phyloP scores from a whole-genome alignment of 2,329 filamentous ascomycete genomes.

The Pseudocercospora pini-densiflorae region DNA sequence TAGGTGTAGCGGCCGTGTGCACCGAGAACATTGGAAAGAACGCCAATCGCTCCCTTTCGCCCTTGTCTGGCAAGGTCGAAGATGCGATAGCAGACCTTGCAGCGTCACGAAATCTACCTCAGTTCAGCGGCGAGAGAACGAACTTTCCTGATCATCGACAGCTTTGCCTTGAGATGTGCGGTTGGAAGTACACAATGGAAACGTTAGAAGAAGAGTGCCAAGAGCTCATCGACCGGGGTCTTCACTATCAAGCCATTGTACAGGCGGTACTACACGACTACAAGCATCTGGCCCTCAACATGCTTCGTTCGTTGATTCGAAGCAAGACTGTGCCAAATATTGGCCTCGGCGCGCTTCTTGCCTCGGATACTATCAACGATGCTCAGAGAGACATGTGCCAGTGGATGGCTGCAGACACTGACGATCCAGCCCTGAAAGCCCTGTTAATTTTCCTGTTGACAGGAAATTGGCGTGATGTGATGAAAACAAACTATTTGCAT shows the following conservation, averaged over 20 bases:
- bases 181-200: conserved; percentile 66
- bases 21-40: conserved; percentile 59
- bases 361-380: conserved; percentile 55
- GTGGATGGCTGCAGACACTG: conserved; percentile 67
- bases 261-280: conserved; percentile 76
- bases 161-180: conserved; percentile 74
- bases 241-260: conserved; percentile 76
- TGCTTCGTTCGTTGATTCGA: conserved; percentile 70
- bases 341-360: conserved; percentile 53
- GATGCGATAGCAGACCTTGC: conserved; percentile 66
- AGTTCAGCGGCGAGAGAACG: conserved; percentile 67
- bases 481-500: conserved; percentile 73
- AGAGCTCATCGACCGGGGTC: conserved; percentile 56
- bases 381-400: conserved; percentile 65
- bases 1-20: conserved; percentile 77
- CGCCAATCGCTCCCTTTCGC: conserved; percentile 32
- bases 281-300: conserved; percentile 68
- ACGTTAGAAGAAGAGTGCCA: conserved; percentile 56
- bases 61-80: conserved; percentile 31
- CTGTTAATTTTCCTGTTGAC: conserved; percentile 79
- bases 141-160: conserved; percentile 72
- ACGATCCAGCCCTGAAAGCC: conserved; percentile 78
- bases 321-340: conserved; percentile 67
- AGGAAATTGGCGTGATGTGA: conserved; percentile 75
- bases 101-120: conserved; percentile 63